Percentiles rank a stretch among this genome's conserved stretches.
phyloP scores from a whole-genome alignment of 805 yeast species.

The Scheffersomyces coipomensis region DNA sequence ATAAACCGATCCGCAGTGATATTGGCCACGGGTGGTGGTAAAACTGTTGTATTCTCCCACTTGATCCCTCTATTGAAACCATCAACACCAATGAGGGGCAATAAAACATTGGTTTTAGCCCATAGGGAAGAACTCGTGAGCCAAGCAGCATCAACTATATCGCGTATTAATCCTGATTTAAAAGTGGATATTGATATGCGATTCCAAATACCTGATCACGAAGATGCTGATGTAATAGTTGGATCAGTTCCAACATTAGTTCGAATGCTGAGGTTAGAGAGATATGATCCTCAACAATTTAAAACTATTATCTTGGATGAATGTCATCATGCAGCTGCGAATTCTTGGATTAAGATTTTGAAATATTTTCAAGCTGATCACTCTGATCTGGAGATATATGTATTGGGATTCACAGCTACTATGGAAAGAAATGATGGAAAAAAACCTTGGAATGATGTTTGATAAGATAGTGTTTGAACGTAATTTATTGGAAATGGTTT shows the following conservation, averaged over 20 bases:
- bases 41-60: conserved; percentile 74
- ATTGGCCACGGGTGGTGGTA: conserved; percentile 93
- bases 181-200: conserved; percentile 73
- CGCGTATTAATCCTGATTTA: conserved; percentile 46
- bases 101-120: conserved; percentile 61
- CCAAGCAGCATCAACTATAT: conserved; percentile 61
- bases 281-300: conserved; percentile 57
- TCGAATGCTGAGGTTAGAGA: conserved; percentile 43
- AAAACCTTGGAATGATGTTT: conserved; percentile 55
- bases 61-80: conserved; percentile 47
- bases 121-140: conserved; percentile 76
- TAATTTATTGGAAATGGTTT: conserved; percentile 63
- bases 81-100: conserved; percentile 20
- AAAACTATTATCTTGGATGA: conserved; percentile 83
- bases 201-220: conserved; percentile 34
- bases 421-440: conserved; percentile 72
- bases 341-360: conserved; percentile 58
- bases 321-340: conserved; percentile 87
- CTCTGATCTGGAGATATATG: conserved; percentile 44
- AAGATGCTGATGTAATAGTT: conserved; percentile 60
- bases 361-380: conserved; percentile 53
- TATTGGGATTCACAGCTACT: conserved; percentile 89
- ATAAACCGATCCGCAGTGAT: conserved; percentile 70
- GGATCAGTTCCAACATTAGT: conserved; percentile 74
- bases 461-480: conserved; percentile 75